These are phyloP conservation scores for Aspergillus ostianus DNA, from an alignment of 495 filamentous ascomycete genomes.

Conservation along the genomic window DNA sequence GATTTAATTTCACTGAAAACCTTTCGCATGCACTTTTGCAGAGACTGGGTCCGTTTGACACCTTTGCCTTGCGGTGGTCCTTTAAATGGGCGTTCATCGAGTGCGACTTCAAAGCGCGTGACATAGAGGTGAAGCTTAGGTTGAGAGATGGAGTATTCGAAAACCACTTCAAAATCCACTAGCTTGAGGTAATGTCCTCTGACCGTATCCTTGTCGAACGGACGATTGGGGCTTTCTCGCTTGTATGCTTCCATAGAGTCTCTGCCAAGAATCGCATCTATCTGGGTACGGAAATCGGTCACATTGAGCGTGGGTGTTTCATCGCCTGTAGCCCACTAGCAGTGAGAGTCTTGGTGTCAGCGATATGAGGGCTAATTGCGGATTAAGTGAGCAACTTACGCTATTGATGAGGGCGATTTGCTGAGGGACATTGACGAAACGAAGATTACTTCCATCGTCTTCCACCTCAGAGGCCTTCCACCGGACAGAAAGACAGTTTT, in stretches of 20 bases:
- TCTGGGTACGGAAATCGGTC: slow-evolving; percentile 39
- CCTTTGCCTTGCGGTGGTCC: slow-evolving; percentile 19
- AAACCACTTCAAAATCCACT: slow-evolving; percentile 38
- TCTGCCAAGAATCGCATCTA: slow-evolving; percentile 36
- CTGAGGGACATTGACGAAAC: slow-evolving; percentile 20
- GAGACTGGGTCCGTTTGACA: slow-evolving; percentile 16
- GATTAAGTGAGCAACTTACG: slow-evolving; percentile 17
- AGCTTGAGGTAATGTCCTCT: slow-evolving; percentile 35
- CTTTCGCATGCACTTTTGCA: slow-evolving; percentile 21
- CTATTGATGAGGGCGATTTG: slow-evolving; percentile 23
- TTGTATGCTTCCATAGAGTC: slow-evolving; percentile 23
- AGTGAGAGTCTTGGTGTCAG: slow-evolving; percentile 4
- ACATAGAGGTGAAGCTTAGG: slow-evolving; percentile 35
- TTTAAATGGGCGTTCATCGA: slow-evolving; percentile 26
- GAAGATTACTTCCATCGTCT: slow-evolving; percentile 42
- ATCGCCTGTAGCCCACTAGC: slow-evolving; percentile 26
- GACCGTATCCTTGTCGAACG: slow-evolving; percentile 23
- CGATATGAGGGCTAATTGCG: not conserved
- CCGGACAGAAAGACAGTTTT: slow-evolving; percentile 24
- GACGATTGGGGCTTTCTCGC: slow-evolving; percentile 7
- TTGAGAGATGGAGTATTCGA: slow-evolving; percentile 26
- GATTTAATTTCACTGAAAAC: slow-evolving; percentile 7
- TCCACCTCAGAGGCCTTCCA: slow-evolving; percentile 23
- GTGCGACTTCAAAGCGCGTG: slow-evolving; percentile 34
- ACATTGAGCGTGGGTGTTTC: slow-evolving; percentile 22